Percentiles rank a stretch among this genome's conserved stretches.
Evolutionary conservation across 1,284 basidiomycete genomes (phyloP).

Genomic region (Tetrapyrgos nigripes): DNA sequence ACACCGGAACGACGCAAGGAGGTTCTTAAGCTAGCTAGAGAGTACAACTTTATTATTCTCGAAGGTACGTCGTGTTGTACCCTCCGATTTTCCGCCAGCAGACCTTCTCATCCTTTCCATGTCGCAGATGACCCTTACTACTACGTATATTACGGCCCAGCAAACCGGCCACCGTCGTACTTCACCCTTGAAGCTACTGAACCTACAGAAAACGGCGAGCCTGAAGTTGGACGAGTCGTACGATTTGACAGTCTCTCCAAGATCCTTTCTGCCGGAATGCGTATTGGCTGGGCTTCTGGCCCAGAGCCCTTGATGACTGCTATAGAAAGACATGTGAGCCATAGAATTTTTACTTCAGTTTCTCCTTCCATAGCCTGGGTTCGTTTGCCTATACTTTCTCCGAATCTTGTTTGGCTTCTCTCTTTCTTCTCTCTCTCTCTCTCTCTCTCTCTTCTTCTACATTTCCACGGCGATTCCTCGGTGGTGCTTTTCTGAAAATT

Average conservation of each 20-base stretch:
- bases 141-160: constrained; percentile 74
- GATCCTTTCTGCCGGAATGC: constrained; percentile 82
- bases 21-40: constrained; percentile 76
- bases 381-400: no score
- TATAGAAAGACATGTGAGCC: constrained; percentile 74
- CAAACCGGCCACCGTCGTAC: constrained; percentile 73
- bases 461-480: not conserved
- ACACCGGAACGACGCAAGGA: constrained; percentile 78
- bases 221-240: constrained; percentile 77
- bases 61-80: constrained; percentile 66
- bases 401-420: not conserved
- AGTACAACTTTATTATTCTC: constrained; percentile 84
- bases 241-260: constrained; percentile 92
- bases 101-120: not conserved
- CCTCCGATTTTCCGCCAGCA: not conserved
- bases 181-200: constrained; percentile 66
- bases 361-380: no score
- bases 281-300: constrained; percentile 85
- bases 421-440: not conserved
- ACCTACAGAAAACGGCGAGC: constrained; percentile 55
- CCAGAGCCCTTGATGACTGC: constrained; percentile 76
- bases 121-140: constrained; percentile 80
- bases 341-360: not conserved
- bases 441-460: not conserved
- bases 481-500: no score